Evolutionary conservation across 148 eudicot species (phyloP).

Genomic region (Rheum nobile): DNA sequence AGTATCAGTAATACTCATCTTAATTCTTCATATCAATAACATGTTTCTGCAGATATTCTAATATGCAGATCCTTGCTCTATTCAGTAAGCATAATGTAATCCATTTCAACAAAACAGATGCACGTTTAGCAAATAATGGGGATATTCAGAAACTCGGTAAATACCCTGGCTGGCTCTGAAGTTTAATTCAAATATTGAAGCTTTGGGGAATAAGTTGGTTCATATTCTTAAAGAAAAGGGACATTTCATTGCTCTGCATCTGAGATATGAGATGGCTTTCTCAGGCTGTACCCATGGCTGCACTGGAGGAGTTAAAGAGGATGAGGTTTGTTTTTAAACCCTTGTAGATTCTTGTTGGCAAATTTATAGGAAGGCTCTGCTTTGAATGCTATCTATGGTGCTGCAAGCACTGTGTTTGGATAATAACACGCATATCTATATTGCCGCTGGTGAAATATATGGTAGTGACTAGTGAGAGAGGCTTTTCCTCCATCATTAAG

Average conservation of each 20-base stretch:
- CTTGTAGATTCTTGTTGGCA: not conserved
- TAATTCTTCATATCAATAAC: not conserved
- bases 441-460: constrained; percentile 81
- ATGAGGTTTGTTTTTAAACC: constrained; percentile 44
- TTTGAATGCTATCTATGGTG: constrained; percentile 25
- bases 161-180: constrained; percentile 80
- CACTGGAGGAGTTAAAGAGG: constrained; percentile 64
- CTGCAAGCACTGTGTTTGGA: constrained; percentile 64
- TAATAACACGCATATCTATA: constrained; percentile 69
- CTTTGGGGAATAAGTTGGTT: constrained; percentile 47
- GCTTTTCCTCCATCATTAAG: not conserved
- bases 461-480: not conserved
- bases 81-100: constrained; percentile 62
- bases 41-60: not conserved
- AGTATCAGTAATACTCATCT: not conserved
- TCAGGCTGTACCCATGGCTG: constrained; percentile 98
- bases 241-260: constrained; percentile 74
- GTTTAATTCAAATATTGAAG: constrained; percentile 81
- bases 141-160: constrained; percentile 85
- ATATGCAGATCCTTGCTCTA: constrained; percentile 68
- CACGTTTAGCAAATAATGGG: constrained; percentile 16
- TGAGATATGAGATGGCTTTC: constrained; percentile 96
- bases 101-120: constrained; percentile 85
- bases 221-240: constrained; percentile 30
- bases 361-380: not conserved